Conservation (phyloP, 768 basidiomycete genomes). For the Pleurotus sapidus region DNA sequence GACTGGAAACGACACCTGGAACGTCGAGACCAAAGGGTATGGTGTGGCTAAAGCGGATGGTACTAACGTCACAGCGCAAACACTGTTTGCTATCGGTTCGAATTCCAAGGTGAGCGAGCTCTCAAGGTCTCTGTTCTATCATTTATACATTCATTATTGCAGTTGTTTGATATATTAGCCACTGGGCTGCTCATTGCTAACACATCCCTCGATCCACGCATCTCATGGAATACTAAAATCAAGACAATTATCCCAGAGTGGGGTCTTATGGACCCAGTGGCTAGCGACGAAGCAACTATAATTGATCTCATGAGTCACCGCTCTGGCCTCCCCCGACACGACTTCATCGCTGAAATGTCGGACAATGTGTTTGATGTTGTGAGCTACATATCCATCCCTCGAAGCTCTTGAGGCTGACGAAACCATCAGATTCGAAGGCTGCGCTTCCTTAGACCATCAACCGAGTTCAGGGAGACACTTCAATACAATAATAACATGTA, state of each 20-base stretch:
- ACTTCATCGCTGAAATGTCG: constrained; percentile 6
- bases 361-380: not conserved
- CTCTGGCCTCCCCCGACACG: constrained; percentile 23
- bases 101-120: constrained; percentile 17
- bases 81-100: constrained; percentile 17
- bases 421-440: constrained; percentile 13
- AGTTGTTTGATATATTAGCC: constrained; percentile 22
- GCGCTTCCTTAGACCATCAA: constrained; percentile 18
- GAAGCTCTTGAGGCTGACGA: not conserved
- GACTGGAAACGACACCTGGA: constrained; percentile 14
- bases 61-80: constrained; percentile 13
- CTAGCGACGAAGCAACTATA: constrained; percentile 15
- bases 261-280: constrained; percentile 20
- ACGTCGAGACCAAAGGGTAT: constrained; percentile 18
- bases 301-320: constrained; percentile 25
- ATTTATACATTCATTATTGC: not conserved
- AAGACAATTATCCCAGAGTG: constrained; percentile 20
- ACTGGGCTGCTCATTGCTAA: constrained; percentile 25
- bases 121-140: too few species aligned
- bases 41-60: constrained; percentile 17
- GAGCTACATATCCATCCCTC: not conserved
- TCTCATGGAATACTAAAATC: constrained; percentile 22
- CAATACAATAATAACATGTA: constrained; percentile 27
- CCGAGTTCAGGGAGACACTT: constrained; percentile 20
- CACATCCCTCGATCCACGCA: constrained; percentile 15